Evolutionary conservation across 2,329 filamentous ascomycete species (phyloP).

Genomic region (Arthrobotrys iridis): DNA sequence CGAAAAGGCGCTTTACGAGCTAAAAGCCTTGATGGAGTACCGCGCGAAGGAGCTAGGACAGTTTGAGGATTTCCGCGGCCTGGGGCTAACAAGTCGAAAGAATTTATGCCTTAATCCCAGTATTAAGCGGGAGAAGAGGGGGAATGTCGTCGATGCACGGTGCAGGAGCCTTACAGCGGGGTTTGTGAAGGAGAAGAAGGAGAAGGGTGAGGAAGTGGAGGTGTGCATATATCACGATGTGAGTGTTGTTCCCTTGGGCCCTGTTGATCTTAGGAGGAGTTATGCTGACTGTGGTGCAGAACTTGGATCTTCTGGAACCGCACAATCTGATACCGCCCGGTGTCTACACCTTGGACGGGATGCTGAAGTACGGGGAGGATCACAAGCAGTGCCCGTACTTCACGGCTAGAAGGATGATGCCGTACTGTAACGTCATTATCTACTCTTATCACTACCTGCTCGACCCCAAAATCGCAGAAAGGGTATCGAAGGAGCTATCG

Average conservation of each 20-base stretch:
- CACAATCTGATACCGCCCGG: constrained; percentile 94
- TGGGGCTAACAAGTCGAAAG: constrained; percentile 94
- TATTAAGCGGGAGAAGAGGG: constrained; percentile 95
- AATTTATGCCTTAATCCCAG: constrained; percentile 96
- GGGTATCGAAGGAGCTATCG: constrained; percentile 92
- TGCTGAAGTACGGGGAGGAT: constrained; percentile 89
- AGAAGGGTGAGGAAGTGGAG: constrained; percentile 91
- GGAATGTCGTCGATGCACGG: constrained; percentile 89
- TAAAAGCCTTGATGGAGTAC: constrained; percentile 95
- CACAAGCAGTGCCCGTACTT: constrained; percentile 99
- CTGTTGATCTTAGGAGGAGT: constrained; percentile 56
- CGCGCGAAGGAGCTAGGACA: constrained; percentile 86
- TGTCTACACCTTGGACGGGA: constrained; percentile 92
- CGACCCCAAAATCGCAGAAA: constrained; percentile 95
- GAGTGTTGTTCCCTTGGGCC: constrained; percentile 59
- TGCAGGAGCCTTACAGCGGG: constrained; percentile 95
- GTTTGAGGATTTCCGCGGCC: constrained; percentile 89
- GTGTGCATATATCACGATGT: constrained; percentile 95
- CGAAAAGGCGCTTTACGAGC: constrained; percentile 91
- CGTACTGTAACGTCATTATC: constrained; percentile 98
- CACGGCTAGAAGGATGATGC: constrained; percentile 96
- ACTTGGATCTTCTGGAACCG: constrained; percentile 91
- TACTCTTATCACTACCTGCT: constrained; percentile 99
- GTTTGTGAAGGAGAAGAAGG: constrained; percentile 97
- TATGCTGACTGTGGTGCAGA: constrained; percentile 65